Evolutionary conservation across 2,329 filamentous ascomycete genomes (phyloP).

Genomic region (Colletotrichum sp.): DNA sequence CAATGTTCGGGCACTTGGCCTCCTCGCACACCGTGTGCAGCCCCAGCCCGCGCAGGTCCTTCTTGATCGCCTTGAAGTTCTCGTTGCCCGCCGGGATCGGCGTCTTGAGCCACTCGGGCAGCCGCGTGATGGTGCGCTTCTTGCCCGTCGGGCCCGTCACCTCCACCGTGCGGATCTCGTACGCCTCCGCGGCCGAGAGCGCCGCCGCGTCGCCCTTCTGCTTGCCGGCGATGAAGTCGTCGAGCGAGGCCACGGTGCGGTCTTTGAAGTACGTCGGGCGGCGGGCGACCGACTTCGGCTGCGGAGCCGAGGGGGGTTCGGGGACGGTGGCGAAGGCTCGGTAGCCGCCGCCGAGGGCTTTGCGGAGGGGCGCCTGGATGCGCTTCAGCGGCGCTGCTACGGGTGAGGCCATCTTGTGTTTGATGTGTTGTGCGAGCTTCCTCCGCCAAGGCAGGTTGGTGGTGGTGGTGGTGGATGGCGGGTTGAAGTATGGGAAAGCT

Average conservation of each 20-base stretch:
- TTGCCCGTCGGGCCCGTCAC: conserved; percentile 65
- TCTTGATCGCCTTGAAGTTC: conserved; percentile 95
- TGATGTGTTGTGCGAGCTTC: neutral
- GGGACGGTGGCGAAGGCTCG: conserved; percentile 53
- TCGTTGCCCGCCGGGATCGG: conserved; percentile 81
- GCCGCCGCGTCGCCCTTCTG: neutral
- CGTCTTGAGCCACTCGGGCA: conserved; percentile 96
- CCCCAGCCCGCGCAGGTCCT: conserved; percentile 85
- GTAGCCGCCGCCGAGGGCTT: conserved; percentile 38
- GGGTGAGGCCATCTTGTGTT: conserved; percentile 41
- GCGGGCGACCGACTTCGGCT: conserved; percentile 25
- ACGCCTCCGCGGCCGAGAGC: conserved; percentile 57
- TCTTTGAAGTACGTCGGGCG: conserved; percentile 66
- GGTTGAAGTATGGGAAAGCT: neutral
- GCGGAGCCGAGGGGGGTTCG: conserved; percentile 26
- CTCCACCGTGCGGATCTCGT: conserved; percentile 65
- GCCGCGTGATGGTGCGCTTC: conserved; percentile 70
- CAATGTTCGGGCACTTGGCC: conserved; percentile 95
- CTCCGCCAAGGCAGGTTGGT: neutral
- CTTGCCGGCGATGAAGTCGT: conserved; percentile 56
- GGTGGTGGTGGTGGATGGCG: neutral
- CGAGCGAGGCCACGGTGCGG: conserved; percentile 59
- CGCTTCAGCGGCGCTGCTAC: conserved; percentile 41
- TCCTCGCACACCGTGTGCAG: conserved; percentile 98
- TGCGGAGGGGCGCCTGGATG: conserved; percentile 46